These are phyloP conservation scores for Ustilago esculenta DNA, from an alignment of 1,284 basidiomycete species.

Conservation along the genomic window DNA sequence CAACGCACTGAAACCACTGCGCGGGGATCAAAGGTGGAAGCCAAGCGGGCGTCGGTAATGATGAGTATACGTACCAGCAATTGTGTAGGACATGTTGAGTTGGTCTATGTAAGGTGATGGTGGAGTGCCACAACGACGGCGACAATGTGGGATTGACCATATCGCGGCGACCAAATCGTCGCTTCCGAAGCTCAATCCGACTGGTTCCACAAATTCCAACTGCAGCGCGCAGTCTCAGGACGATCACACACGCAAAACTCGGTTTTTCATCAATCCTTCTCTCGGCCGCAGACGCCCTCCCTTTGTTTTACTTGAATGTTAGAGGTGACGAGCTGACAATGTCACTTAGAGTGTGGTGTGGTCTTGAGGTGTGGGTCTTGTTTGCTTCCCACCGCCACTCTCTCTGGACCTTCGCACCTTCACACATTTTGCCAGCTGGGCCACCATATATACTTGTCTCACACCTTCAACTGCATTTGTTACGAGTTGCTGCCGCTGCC, in stretches of 20 bases:
- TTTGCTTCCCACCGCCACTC: too few relatives aligned
- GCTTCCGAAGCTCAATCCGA: slow-evolving; percentile 34
- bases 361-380: too few relatives aligned
- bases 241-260: not conserved
- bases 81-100: slow-evolving; percentile 60
- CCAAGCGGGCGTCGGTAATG: too few relatives aligned
- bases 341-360: too few relatives aligned
- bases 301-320: not conserved
- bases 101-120: slow-evolving; percentile 2
- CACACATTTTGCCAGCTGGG: slow-evolving; percentile 16
- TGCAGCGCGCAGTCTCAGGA: slow-evolving; percentile 3
- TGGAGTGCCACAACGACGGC: slow-evolving; percentile 1
- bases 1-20: too few relatives aligned
- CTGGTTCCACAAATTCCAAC: not conserved
- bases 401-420: too few relatives aligned
- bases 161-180: too few relatives aligned
- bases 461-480: too few relatives aligned
- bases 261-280: slow-evolving; percentile 1
- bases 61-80: slow-evolving; percentile 57
- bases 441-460: too few relatives aligned
- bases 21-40: too few relatives aligned
- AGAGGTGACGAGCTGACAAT: too few relatives aligned
- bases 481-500: too few relatives aligned
- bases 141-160: not conserved
- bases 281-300: slow-evolving; percentile 23